Conservation (phyloP, 2,329 filamentous ascomycete genomes). For the Curvularia eragrostidis region DNA sequence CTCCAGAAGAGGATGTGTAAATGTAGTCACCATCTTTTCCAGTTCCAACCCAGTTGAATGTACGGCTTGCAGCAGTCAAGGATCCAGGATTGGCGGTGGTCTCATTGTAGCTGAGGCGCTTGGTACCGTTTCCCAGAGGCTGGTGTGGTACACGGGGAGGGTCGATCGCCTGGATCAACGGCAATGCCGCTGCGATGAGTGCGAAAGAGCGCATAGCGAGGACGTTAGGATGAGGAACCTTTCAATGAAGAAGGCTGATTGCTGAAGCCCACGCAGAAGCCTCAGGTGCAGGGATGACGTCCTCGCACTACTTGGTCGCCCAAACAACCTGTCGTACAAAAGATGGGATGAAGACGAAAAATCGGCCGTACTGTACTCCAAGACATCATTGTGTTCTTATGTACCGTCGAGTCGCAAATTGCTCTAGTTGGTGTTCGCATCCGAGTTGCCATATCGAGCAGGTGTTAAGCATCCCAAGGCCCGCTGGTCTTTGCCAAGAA, state of each 20-base stretch:
- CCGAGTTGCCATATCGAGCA: conserved; percentile 45
- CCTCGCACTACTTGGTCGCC: conserved; percentile 8
- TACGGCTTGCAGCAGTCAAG: conserved; percentile 54
- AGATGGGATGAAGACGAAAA: conserved; percentile 24
- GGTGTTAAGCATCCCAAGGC: conserved; percentile 40
- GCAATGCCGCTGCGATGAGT: conserved; percentile 35
- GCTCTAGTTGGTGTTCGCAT: conserved; percentile 31
- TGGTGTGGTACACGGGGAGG: conserved; percentile 62
- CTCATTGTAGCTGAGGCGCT: conserved; percentile 66
- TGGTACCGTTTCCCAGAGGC: conserved; percentile 63
- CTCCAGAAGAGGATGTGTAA: conserved; percentile 57
- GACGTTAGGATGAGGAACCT: neutral
- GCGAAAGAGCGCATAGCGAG: conserved; percentile 40
- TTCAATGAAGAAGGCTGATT: neutral
- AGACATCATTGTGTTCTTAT: conserved; percentile 24
- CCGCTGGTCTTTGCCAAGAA: conserved; percentile 39
- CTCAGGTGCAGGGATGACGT: conserved; percentile 3
- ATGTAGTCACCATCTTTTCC: conserved; percentile 69
- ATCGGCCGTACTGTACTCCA: conserved; percentile 11
- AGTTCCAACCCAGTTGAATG: conserved; percentile 64
- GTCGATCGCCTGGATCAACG: conserved; percentile 50
- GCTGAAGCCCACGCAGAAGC: conserved; percentile 4
- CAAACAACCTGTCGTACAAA: conserved; percentile 25
- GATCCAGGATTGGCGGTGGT: conserved; percentile 57
- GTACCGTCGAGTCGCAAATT: conserved; percentile 28